Evolutionary conservation across 805 yeast genomes (phyloP).

Genomic region (Debaryomyces tyrocola): DNA sequence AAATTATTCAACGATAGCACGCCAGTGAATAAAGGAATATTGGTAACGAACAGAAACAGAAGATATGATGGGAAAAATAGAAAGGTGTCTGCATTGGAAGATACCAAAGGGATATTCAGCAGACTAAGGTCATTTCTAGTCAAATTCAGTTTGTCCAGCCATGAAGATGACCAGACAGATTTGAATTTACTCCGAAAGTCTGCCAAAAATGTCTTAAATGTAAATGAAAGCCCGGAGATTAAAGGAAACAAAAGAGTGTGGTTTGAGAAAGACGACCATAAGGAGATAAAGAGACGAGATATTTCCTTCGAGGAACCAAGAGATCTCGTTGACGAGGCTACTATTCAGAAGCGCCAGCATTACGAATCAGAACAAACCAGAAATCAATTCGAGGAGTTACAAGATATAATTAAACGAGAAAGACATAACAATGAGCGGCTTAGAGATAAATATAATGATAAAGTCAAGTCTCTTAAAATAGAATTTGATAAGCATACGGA

Average conservation of each 20-base stretch:
- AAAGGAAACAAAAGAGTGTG: conserved; percentile 11
- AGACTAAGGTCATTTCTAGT: conserved; percentile 13
- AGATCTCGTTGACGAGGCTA: conserved; percentile 14
- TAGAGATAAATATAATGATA: not conserved
- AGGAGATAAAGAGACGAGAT: not conserved
- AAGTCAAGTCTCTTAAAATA: conserved; percentile 1
- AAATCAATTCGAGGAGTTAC: not conserved
- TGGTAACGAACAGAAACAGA: not conserved
- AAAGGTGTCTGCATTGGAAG: not conserved
- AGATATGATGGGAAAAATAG: conserved; percentile 1
- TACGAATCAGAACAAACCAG: not conserved
- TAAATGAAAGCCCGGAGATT: conserved; percentile 6
- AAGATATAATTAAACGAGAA: conserved; percentile 6
- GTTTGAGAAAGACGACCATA: conserved; percentile 7
- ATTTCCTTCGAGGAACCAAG: conserved; percentile 8
- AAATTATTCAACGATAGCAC: conserved; percentile 8
- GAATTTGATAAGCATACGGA: conserved; percentile 2
- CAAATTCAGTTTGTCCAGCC: conserved; percentile 10
- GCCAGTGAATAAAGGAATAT: not conserved
- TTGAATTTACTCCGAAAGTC: conserved; percentile 15
- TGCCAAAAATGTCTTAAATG: conserved; percentile 12
- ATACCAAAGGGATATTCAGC: conserved; percentile 5
- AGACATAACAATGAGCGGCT: conserved; percentile 1
- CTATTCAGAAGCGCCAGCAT: conserved; percentile 4
- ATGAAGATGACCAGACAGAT: conserved; percentile 13